Evolutionary conservation across 352 stramenopile species (phyloP), one percentile per base, ranked within the genome.

Genomic region (Elongisporangium anandrum): DNA sequence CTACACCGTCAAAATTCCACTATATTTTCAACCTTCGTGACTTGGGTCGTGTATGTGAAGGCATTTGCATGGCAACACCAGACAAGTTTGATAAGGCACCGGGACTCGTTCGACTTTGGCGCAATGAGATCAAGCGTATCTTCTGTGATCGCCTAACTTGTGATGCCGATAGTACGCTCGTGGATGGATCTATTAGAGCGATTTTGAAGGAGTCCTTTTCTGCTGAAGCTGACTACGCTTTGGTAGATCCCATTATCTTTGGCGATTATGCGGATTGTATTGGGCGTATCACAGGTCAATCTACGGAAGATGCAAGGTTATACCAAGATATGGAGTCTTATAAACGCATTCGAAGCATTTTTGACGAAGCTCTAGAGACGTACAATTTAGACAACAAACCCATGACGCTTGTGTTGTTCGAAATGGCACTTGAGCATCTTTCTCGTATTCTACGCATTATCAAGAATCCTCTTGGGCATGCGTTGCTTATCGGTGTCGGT

Each of bases 11-110:
- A 38, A 98, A 98, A 61, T 98, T 98, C 56, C 94, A 98, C 68
- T 98, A 98, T 69, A 98, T 98, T 54, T 98, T 98, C 69, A 98
- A 98, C 49, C 71, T 98, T n/a, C 82, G 95, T 0, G 95, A 98
- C 59, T 68, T 98, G 15, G 93, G 87, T 0, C 85, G 95, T 10
- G 92, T 99, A 2, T 98, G 93, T 50, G 93, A 99, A 71, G 95
- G 95, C 9, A 72, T 98, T 15, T 99, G 94, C 56, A 92, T 97
- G 67, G 90, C 90, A 10, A 98, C 92, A 1, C 76, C 86, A 0
- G 94, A 98, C 63, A 91, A 84, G 26, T 95, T 97, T 61, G 75
- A 87, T 34, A 81, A 59, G 23, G 65, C 74, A 21, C 54, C 70
- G 5, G 71, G 67, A 6, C 72, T 98, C 34, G 88, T 98, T 38